A percentile compares a stretch with the other conserved stretches of the same genome.
Evolutionary conservation across 1,284 basidiomycete species (phyloP).

Genomic region (Cryptococcus sp.): DNA sequence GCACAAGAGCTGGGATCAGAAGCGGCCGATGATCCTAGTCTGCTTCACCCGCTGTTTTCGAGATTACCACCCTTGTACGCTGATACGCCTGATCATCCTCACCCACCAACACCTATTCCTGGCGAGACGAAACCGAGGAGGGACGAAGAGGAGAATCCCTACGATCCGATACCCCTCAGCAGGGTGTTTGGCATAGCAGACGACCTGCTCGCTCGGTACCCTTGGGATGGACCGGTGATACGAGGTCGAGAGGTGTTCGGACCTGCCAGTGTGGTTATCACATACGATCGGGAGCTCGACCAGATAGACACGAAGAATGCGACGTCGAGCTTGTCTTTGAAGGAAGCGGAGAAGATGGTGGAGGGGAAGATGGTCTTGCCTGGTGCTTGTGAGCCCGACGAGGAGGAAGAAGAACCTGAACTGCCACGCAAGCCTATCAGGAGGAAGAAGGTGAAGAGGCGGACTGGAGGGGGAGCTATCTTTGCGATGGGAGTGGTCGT

Average conservation of each 20-base stretch:
- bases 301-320: not conserved
- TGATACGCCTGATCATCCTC: conserved; percentile 28
- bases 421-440: not conserved
- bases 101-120: not conserved
- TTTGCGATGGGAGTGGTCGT: conserved; percentile 31
- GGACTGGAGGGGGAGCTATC: conserved; percentile 20
- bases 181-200: conserved; percentile 38
- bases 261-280: conserved; percentile 33
- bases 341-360: conserved; percentile 5
- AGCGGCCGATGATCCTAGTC: conserved; percentile 34
- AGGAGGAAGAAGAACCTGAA: conserved; percentile 14
- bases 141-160: conserved; percentile 30
- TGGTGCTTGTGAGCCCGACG: conserved; percentile 15
- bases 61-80: conserved; percentile 60
- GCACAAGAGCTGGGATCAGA: conserved; percentile 30
- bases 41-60: conserved; percentile 71
- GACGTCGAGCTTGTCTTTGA: conserved; percentile 3
- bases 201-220: conserved; percentile 32
- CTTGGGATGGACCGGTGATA: conserved; percentile 34
- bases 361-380: conserved; percentile 13
- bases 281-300: conserved; percentile 17
- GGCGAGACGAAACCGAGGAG: not conserved
- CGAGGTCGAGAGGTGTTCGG: conserved; percentile 41
- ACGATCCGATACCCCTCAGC: conserved; percentile 35
- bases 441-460: not conserved